Evolutionary conservation across 306 rosid species (phyloP).

Genomic region (Carpinus fangiana): DNA sequence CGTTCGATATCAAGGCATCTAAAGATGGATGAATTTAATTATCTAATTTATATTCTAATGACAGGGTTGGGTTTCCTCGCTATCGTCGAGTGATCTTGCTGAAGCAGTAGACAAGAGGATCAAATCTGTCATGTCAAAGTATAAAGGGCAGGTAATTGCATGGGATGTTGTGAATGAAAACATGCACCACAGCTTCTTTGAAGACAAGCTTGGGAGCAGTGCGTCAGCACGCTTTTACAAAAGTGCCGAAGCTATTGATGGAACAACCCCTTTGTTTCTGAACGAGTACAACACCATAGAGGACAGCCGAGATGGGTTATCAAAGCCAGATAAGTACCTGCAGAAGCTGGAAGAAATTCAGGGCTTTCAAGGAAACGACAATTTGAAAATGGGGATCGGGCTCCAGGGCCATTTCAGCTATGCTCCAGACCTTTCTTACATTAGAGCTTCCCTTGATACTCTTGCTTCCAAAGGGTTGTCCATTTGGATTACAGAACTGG

Average conservation of each 20-base stretch:
- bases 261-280: conserved; percentile 44
- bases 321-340: conserved; percentile 49
- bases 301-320: conserved; percentile 37
- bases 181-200: conserved; percentile 57
- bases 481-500: conserved; percentile 81
- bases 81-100: conserved; percentile 31
- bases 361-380: conserved; percentile 19
- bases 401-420: conserved; percentile 61
- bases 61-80: conserved; percentile 50
- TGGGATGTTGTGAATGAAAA: conserved; percentile 91
- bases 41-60: too few species aligned
- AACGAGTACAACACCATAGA: conserved; percentile 78
- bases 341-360: conserved; percentile 47
- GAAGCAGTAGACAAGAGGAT: conserved; percentile 42
- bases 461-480: conserved; percentile 62
- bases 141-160: conserved; percentile 54
- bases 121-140: conserved; percentile 46
- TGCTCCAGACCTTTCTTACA: conserved; percentile 51
- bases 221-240: conserved; percentile 42
- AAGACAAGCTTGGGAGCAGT: conserved; percentile 35
- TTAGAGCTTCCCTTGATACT: conserved; percentile 66
- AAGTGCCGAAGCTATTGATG: conserved; percentile 43
- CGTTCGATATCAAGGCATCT: too few species aligned
- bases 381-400: conserved; percentile 51
- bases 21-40: too few species aligned